Base-by-base conservation (phyloP, 2,329 filamentous ascomycete species). In the Clonostachys rosea region DNA sequence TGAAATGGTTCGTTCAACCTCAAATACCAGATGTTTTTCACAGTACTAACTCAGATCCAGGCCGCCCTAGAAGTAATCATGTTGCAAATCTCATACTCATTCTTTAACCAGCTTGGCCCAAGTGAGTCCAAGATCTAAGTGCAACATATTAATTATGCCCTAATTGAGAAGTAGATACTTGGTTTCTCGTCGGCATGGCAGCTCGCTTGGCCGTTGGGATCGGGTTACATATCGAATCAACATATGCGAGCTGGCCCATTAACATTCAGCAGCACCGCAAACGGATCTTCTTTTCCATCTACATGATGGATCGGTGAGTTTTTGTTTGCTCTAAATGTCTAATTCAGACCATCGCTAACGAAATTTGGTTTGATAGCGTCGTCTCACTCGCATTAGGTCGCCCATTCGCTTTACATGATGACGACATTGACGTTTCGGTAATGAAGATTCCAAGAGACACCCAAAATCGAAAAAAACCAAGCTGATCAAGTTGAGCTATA, bases 51-150 rank as follows among this genome's bases (percentile, higher is more conserved):
- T 33, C 11, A 42, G 33, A n/a, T 9, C 16, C 34, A 69, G 64
- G 60, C 65, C n/a, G 68, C 68, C 0, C 49, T 74, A 8, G 70
- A 74, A 41, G 68, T 66, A 5, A 55, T 74, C 34, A 68, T 69
- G 56, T 60, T 74, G 1, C 71, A 74, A 45, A 69, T 75, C 1
- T 74, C 70, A 0, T 75, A 72, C 43, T 73, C 70, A 0, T 74
- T 75, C 47, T 74, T 75, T 55, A 75, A 73, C 44, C 67, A 71
- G 42, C 53, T 73, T 4, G 70, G 70, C 2, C 71, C 71, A 37
- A 73, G 68, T 71, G 54, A 43, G 61, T 62, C 13, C 43, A 16
- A 30, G n/a, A 35, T n/a, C 17, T 9, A 9, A 5, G 17, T 18
- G 17, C 35, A 18, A 16, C 14, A 40, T 42, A 12, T 39, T 8